Percentiles rank a stretch among this genome's conserved stretches.
These are phyloP conservation scores for Cladosporium sphaerospermum DNA, from an alignment of 2,329 filamentous ascomycete species.

Conservation along the genomic window DNA sequence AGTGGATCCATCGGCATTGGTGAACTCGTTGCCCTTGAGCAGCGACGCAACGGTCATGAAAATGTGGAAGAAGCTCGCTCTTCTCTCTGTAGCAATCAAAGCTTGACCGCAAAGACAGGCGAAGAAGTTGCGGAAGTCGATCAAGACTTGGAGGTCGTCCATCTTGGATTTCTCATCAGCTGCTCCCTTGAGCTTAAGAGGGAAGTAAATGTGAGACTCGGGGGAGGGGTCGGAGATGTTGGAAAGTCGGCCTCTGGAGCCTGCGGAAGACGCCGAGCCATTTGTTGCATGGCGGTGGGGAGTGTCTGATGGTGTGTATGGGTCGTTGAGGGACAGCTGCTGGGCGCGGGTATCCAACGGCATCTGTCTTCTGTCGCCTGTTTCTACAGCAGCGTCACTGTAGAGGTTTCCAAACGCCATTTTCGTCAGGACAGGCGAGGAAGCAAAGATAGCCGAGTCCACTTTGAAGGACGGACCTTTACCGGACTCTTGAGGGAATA, in stretches of 20 bases:
- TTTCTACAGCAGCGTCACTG: constrained; percentile 29
- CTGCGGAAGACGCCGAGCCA: constrained; percentile 25
- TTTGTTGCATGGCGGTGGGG: constrained; percentile 17
- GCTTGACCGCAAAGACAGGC: constrained; percentile 58
- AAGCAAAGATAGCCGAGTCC: constrained; percentile 52
- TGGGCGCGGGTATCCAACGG: constrained; percentile 25
- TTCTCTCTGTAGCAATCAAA: constrained; percentile 52
- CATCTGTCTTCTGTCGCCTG: constrained; percentile 28
- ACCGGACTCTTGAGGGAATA: constrained; percentile 52
- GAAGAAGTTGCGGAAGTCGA: constrained; percentile 58
- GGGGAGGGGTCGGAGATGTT: constrained; percentile 44
- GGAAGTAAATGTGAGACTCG: constrained; percentile 53
- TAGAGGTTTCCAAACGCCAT: constrained; percentile 51
- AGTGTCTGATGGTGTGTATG: constrained; percentile 25
- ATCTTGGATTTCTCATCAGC: constrained; percentile 25
- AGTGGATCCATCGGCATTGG: constrained; percentile 57
- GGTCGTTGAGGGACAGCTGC: constrained; percentile 23
- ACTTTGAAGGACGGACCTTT: constrained; percentile 56
- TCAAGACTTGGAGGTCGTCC: constrained; percentile 50
- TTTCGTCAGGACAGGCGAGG: constrained; percentile 50
- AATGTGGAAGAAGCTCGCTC: constrained; percentile 51
- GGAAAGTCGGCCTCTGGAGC: constrained; percentile 40
- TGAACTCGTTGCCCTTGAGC: constrained; percentile 53
- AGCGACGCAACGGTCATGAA: constrained; percentile 56
- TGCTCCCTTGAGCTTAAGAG: constrained; percentile 47